These are phyloP conservation scores for Podaxis pistillaris DNA, from an alignment of 768 basidiomycete species.

Conservation along the genomic window DNA sequence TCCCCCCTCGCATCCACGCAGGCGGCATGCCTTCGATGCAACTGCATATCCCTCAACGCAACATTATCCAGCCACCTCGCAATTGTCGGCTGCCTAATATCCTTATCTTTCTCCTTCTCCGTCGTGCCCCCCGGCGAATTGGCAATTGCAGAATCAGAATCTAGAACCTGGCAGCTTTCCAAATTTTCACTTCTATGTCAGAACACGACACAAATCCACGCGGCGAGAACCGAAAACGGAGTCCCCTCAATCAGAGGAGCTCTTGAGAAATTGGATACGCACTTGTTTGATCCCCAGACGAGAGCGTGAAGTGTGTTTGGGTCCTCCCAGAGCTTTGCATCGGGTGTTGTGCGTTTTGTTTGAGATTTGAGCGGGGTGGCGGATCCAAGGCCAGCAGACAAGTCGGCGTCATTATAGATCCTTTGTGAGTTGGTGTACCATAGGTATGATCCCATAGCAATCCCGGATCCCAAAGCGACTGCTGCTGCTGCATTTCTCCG, in stretches of 20 bases:
- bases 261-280: conserved; percentile 20
- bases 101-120: conserved; percentile 18
- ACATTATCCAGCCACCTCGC: conserved; percentile 61
- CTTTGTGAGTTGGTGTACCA: conserved; percentile 36
- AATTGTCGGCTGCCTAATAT: conserved; percentile 48
- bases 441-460: conserved; percentile 33
- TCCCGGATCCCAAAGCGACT: conserved; percentile 27
- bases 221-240: not conserved
- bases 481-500: conserved; percentile 18
- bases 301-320: conserved; percentile 42
- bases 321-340: conserved; percentile 17
- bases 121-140: not conserved
- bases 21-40: conserved; percentile 67
- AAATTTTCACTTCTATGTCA: not conserved
- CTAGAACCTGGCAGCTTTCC: conserved; percentile 37
- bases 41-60: conserved; percentile 69
- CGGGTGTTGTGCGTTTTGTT: conserved; percentile 17
- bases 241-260: not conserved
- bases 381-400: conserved; percentile 10
- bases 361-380: conserved; percentile 12
- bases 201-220: not conserved
- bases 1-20: conserved; percentile 80
- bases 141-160: conserved; percentile 36
- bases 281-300: conserved; percentile 80
- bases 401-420: conserved; percentile 30